Evolutionary conservation across 768 basidiomycete genomes (phyloP), one percentile per base, ranked within the genome.

Genomic region (Chalciporus chontae): DNA sequence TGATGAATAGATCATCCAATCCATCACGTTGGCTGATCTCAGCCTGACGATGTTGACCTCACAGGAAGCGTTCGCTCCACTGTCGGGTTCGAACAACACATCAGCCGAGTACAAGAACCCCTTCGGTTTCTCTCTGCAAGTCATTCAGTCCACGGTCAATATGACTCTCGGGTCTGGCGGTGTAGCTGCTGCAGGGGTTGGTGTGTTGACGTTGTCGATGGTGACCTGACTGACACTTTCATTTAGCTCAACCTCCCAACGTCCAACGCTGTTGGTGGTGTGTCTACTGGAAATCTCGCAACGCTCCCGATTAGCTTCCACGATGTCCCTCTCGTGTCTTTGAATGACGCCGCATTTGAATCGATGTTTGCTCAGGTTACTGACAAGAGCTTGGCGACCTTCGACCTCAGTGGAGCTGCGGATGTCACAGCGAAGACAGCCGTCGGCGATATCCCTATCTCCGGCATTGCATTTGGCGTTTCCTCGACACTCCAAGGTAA

Each of bases 81-180:
- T 76, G n/a, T 69, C 84, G 0, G 77, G 79, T 53, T 86, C 83
- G 4, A 66, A 75, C 36, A 65, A 71, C 44, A 81, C 81, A 0
- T 47, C 81, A 3, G 83, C 80, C 14, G 68, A 73, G 54, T 85
- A 84, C 64, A 79, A 77, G 65, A 89, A 87, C 65, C 86, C 87
- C 1, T 88, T 88, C 61, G 86, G 86, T 4, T 89, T 89, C 68
- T 78, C 81, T 10, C 62, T 88, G 46, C 84, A 87, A 58, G 82
- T 85, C 19, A 63, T 81, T 10, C 72, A 77, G 54, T 70, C 80
- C 2, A 73, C 75, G 1, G 73, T 86, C 58, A 74, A 76, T 19
- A 77, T 88, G 54, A 71, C 72, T 41, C 65, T 89, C 40, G 70
- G 67, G 15, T 67, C 67, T 5, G 69, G 70, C 18, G 81, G 82